Evolutionary conservation across 2,329 filamentous ascomycete genomes (phyloP).

Genomic region (Hymenoscyphus infarciens): DNA sequence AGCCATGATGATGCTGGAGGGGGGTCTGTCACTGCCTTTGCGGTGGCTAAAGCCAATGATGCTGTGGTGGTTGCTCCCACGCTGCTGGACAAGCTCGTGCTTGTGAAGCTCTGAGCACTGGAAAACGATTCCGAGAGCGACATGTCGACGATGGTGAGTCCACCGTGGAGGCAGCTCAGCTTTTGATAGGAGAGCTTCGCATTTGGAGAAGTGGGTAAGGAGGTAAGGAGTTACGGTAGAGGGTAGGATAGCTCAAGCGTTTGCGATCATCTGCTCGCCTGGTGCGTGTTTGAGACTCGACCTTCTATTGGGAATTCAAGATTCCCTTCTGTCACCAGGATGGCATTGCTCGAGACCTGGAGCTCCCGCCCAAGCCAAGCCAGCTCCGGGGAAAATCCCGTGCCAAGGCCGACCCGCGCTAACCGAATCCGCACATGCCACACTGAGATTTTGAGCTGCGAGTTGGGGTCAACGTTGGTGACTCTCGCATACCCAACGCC

Average conservation of each 20-base stretch:
- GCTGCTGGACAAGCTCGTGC: constrained; percentile 22
- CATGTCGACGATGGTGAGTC: background rate
- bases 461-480: background rate
- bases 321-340: background rate
- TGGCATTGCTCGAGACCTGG: background rate
- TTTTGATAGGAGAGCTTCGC: constrained; percentile 11
- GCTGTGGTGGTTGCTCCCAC: constrained; percentile 19
- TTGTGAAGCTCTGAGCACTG: constrained; percentile 24
- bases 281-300: background rate
- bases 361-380: no score
- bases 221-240: background rate
- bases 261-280: background rate
- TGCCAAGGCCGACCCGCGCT: constrained; percentile 4
- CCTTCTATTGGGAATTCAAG: background rate
- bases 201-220: constrained; percentile 13
- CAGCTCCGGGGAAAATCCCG: background rate
- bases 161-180: constrained; percentile 19
- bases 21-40: constrained; percentile 29
- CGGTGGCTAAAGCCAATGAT: constrained; percentile 22
- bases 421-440: constrained; percentile 9
- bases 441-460: constrained; percentile 6
- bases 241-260: background rate
- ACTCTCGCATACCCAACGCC: background rate
- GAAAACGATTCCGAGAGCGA: constrained; percentile 13
- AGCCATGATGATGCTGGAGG: constrained; percentile 51